Evolutionary conservation across 768 basidiomycete genomes (phyloP).

Genomic region (Phylloporus rhodoxanthus): DNA sequence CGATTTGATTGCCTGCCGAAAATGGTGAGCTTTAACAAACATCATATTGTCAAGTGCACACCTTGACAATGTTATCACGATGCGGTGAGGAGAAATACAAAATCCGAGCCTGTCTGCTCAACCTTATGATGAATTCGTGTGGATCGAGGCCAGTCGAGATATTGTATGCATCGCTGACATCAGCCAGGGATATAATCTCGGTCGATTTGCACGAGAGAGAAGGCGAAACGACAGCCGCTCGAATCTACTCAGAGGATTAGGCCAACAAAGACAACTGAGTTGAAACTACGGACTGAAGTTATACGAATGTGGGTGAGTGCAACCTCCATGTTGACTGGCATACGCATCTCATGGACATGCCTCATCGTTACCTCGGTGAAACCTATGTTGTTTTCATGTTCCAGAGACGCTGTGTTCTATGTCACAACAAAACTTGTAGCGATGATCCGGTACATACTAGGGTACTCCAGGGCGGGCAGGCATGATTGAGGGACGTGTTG

Average conservation of each 20-base stretch:
- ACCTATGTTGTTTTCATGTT: constrained; percentile 48
- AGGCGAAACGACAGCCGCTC: constrained; percentile 66
- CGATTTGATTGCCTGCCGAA: constrained; percentile 57
- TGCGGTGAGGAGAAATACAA: constrained; percentile 69
- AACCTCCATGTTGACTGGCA: constrained; percentile 67
- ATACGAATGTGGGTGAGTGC: constrained; percentile 69
- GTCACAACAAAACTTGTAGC: constrained; percentile 4
- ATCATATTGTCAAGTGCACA: constrained; percentile 19
- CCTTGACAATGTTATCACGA: constrained; percentile 73
- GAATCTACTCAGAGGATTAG: constrained; percentile 40
- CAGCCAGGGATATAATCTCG: constrained; percentile 72
- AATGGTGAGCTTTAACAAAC: not conserved
- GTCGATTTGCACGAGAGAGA: constrained; percentile 67
- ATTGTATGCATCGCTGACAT: constrained; percentile 84
- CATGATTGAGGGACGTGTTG: constrained; percentile 48
- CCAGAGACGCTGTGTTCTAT: constrained; percentile 46
- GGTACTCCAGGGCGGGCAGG: constrained; percentile 44
- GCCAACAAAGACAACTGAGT: not conserved
- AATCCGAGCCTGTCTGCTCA: constrained; percentile 63
- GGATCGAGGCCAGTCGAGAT: constrained; percentile 70
- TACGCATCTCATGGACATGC: constrained; percentile 55
- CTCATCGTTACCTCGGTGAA: constrained; percentile 67
- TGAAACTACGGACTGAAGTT: constrained; percentile 52
- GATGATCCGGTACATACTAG: constrained; percentile 39
- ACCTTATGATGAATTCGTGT: constrained; percentile 78